Base-by-base conservation (phyloP, 1,284 basidiomycete species). In the Irpex sp. region DNA sequence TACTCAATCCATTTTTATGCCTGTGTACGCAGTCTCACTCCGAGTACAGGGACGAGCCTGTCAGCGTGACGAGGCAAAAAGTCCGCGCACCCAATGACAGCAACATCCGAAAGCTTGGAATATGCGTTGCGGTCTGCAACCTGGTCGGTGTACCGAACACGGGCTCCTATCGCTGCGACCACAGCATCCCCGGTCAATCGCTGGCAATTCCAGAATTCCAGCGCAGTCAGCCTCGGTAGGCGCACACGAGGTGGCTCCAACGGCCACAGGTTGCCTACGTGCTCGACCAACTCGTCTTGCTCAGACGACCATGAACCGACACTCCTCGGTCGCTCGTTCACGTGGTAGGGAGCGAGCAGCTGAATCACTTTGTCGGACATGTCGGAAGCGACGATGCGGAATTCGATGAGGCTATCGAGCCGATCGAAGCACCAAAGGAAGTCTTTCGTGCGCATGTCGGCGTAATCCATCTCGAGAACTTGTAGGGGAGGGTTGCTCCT, bases 381-480 rank as follows among this genome's bases (percentile, higher is more conserved):
- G 72, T 92, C 90, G 7, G 87, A 90, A 17, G 87, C 90, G 64
- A 87, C 85, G 69, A 92, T 90, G 59, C 81, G 78, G 71, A 92
- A 92, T 59, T 84, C 81, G 69, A 83, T 81, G 58, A 92, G 76
- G 36, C 72, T 63, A 0, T 72, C 69, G 17, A 90, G 75, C 48
- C 79, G 76, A 63, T 84, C 81, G 66, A 92, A 92, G 55, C 85
- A 76, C 77, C 85, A 89, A 44, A 70, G 71, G 71, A 92, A 92
- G 71, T 92, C 89, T 74, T 91, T 91, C 57, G 88, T 91, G 51
- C 89, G 85, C 83, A 91, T 85, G 74, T 91, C 90, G 57, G 86
- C 86, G 67, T 86, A 88, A 70, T 91, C 87, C 89, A 92, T 92
- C 70, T 87, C 82, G 34, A 92, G 80, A 36, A 85, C 73, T 54